Percentiles rank a stretch among this genome's conserved stretches.
Conservation (phyloP, 768 basidiomycete genomes). For the Lactarius pseudohatsudake region DNA sequence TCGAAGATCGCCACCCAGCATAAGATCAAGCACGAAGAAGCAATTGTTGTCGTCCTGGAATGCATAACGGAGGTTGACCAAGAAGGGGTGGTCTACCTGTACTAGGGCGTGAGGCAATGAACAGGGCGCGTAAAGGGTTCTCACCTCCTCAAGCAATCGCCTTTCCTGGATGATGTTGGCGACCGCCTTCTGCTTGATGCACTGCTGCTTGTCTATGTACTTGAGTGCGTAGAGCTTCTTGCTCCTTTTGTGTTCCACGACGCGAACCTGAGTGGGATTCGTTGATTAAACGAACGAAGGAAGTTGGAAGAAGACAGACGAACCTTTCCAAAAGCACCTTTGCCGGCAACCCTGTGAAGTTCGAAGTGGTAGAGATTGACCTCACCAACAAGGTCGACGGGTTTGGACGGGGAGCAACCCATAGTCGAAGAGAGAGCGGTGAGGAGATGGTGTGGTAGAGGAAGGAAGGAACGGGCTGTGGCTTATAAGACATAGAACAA, state of each 20-base stretch:
- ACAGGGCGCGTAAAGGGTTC: not conserved
- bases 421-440: conserved; percentile 26
- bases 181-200: conserved; percentile 51
- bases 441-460: not conserved
- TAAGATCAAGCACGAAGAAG: conserved; percentile 96
- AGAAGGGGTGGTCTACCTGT: conserved; percentile 85
- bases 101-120: conserved; percentile 8
- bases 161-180: conserved; percentile 55
- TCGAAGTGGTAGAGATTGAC: conserved; percentile 95
- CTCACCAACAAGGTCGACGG: conserved; percentile 57
- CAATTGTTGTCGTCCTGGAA: conserved; percentile 98
- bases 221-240: conserved; percentile 55
- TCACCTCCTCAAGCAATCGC: conserved; percentile 51
- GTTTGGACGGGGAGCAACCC: conserved; percentile 40
- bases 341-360: conserved; percentile 91
- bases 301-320: conserved; percentile 28
- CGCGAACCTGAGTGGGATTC: conserved; percentile 44
- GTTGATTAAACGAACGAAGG: not conserved
- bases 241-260: conserved; percentile 55
- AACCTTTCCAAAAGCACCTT: conserved; percentile 98
- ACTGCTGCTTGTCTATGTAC: conserved; percentile 57
- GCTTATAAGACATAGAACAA: conserved; percentile 27
- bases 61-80: conserved; percentile 90
- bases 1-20: conserved; percentile 93
- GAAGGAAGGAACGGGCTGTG: conserved; percentile 2